Base-by-base conservation (phyloP, 2,329 filamentous ascomycete species). In the Fusarium nurragi region DNA sequence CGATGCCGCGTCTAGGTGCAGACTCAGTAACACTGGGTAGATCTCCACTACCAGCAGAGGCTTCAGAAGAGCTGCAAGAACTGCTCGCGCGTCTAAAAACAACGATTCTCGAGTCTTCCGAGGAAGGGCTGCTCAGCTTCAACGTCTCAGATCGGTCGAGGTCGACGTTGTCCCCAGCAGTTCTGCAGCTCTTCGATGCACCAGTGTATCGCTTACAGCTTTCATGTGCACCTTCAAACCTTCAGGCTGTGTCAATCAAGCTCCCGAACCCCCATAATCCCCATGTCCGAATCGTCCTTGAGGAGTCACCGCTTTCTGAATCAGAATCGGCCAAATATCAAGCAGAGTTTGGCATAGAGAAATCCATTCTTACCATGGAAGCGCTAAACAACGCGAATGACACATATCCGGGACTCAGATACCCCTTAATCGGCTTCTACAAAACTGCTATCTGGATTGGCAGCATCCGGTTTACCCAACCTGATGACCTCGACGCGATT, bases 371-470 rank as follows among this genome's bases (percentile, higher is more conserved):
- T n/a, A 43, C 61, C 2, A 25, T 4, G 3, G 21, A 25, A 10
- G 25, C 22, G 3, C 16, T 56, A 13, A n/a, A 30, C 5, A 30
- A n/a, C 13, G 19, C 19, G 6, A 37, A 19, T 12, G 25, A 12
- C 12, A 38, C 13, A 5, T 30, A 38, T 12, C 38, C 45, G 8
- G 23, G 7, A 5, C 39, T 18, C 3, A 39, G 13, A 11, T 56
- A 65, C 6, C 61, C 61, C 1, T 30, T 65, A 14, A n/a, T 62
- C 19, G 46, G 61, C 5, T 53, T 65, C 41, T 39, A 38, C 2
- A 11, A 30, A 8, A 32, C 34, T 6, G 46, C 19, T 8, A 16
- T 46, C 14, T 65, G 62, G 61, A 49, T 65, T 11, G 61, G 62
- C 4, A 13, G 43, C 4, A 46, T 65, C 23, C 18, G 37, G 30